These are phyloP conservation scores for Nicotiana attenuata DNA, from an alignment of 257 asterid genomes.

Conservation along the genomic window DNA sequence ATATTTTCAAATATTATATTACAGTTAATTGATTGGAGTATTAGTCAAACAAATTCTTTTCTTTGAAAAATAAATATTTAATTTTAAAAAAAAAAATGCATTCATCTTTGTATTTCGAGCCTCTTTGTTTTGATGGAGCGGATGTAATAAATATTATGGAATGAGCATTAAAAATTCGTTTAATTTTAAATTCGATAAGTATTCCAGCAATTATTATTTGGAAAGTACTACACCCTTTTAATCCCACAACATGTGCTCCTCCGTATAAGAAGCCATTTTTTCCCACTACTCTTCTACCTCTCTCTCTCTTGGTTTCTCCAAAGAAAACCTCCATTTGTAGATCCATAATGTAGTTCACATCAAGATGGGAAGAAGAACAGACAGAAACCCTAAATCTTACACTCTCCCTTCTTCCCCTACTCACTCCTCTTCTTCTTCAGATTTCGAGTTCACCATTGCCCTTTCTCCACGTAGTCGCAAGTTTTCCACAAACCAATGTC, in stretches of 20 bases:
- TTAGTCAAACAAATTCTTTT: no score
- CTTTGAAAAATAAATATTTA: not conserved
- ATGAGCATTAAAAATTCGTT: no score
- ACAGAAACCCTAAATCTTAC: constrained; percentile 47
- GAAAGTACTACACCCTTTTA: not conserved
- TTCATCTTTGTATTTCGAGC: not conserved
- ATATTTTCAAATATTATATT: no score
- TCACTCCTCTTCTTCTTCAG: constrained; percentile 76
- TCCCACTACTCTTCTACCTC: constrained; percentile 6
- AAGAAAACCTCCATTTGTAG: not conserved
- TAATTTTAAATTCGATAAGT: not conserved
- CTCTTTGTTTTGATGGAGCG: not conserved
- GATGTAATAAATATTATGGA: not conserved
- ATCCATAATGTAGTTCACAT: constrained; percentile 19
- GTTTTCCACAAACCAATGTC: constrained; percentile 53
- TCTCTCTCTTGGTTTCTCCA: constrained; percentile 3
- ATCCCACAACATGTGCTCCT: constrained; percentile 13
- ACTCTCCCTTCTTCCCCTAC: constrained; percentile 90
- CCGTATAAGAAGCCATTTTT: constrained; percentile 19
- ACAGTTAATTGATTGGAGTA: no score
- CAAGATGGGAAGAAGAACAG: constrained; percentile 52
- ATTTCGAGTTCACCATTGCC: constrained; percentile 76
- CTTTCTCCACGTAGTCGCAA: constrained; percentile 47
- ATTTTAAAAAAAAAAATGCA: not conserved
- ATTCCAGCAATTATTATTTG: not conserved